Evolutionary conservation across 2,329 filamentous ascomycete species (phyloP).

Genomic region (Mycogone perniciosa): DNA sequence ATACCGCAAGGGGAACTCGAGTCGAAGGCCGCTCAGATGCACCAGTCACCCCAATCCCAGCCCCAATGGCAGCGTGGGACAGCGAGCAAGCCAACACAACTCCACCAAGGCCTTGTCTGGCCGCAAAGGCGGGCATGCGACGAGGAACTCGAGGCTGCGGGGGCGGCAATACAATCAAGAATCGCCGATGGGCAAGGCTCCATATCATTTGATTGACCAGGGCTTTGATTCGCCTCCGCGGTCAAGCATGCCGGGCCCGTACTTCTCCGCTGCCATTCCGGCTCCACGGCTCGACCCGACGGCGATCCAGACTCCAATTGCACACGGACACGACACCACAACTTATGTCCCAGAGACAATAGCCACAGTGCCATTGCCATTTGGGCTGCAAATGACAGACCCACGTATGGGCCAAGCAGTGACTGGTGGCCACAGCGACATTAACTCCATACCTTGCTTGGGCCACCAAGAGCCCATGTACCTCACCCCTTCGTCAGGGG

Average conservation of each 20-base stretch:
- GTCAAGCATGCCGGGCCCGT: conserved; percentile 18
- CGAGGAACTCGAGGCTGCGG: conserved; percentile 22
- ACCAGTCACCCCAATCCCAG: conserved; percentile 10
- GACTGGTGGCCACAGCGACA: conserved; percentile 3
- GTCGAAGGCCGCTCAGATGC: conserved; percentile 18
- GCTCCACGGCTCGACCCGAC: conserved; percentile 17
- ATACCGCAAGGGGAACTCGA: conserved; percentile 52
- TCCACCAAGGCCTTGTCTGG: conserved; percentile 27
- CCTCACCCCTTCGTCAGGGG: conserved; percentile 15
- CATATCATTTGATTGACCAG: conserved; percentile 7
- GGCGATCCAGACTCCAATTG: conserved; percentile 8
- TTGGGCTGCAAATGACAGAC: conserved; percentile 11
- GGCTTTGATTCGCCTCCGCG: conserved; percentile 14
- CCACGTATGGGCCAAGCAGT: conserved; percentile 9
- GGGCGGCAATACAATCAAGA: conserved; percentile 18
- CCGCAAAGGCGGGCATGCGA: conserved; percentile 28
- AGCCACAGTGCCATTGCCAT: conserved; percentile 4
- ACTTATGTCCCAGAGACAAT: conserved; percentile 1
- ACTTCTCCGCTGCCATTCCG: conserved; percentile 18
- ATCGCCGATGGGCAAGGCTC: conserved; percentile 13
- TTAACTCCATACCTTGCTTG: conserved; percentile 5
- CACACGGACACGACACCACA: conserved; percentile 10
- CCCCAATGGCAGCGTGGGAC: conserved; percentile 1
- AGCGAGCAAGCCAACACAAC: conserved; percentile 19
- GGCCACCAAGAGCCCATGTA: conserved; percentile 13